These are phyloP conservation scores for Colletotrichum higginsianum DNA, from an alignment of 2,329 filamentous ascomycete species.

Conservation along the genomic window DNA sequence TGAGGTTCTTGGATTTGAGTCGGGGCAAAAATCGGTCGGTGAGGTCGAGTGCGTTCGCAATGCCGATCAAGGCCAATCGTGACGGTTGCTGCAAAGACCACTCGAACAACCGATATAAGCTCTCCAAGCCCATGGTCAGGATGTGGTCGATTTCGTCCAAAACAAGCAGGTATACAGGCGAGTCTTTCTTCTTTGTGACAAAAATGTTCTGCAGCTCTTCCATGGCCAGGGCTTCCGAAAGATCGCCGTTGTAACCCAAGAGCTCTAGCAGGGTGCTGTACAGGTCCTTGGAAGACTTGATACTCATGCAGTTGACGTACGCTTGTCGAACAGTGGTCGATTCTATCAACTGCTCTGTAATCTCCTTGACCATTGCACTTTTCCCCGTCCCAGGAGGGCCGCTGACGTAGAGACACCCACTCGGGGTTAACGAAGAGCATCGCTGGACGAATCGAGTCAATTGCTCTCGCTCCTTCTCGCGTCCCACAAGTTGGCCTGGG, in stretches of 20 bases:
- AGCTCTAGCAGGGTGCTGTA: constrained; percentile 85
- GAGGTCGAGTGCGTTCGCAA: constrained; percentile 95
- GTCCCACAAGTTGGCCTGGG: constrained; percentile 82
- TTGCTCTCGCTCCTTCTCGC: constrained; percentile 77
- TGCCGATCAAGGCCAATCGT: constrained; percentile 86
- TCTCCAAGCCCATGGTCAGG: constrained; percentile 87
- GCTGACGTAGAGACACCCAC: constrained; percentile 93
- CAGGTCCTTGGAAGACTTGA: constrained; percentile 89
- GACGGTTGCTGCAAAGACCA: constrained; percentile 91
- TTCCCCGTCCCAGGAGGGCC: constrained; percentile 97
- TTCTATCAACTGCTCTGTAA: constrained; percentile 73
- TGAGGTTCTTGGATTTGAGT: constrained; percentile 92
- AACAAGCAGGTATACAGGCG: constrained; percentile 82
- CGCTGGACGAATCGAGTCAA: constrained; percentile 78
- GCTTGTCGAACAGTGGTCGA: constrained; percentile 74
- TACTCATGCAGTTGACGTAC: constrained; percentile 97
- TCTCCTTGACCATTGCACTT: constrained; percentile 90
- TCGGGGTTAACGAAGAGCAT: constrained; percentile 71
- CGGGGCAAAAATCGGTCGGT: constrained; percentile 96
- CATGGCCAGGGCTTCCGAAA: constrained; percentile 77
- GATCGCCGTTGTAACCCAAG: constrained; percentile 70
- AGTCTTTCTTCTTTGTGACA: constrained; percentile 69
- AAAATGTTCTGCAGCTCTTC: constrained; percentile 80
- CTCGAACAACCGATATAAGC: constrained; percentile 94
- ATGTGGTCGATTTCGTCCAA: constrained; percentile 97